These are phyloP conservation scores for Saccharomyces jurei DNA, from an alignment of 805 yeast genomes.

Conservation along the genomic window DNA sequence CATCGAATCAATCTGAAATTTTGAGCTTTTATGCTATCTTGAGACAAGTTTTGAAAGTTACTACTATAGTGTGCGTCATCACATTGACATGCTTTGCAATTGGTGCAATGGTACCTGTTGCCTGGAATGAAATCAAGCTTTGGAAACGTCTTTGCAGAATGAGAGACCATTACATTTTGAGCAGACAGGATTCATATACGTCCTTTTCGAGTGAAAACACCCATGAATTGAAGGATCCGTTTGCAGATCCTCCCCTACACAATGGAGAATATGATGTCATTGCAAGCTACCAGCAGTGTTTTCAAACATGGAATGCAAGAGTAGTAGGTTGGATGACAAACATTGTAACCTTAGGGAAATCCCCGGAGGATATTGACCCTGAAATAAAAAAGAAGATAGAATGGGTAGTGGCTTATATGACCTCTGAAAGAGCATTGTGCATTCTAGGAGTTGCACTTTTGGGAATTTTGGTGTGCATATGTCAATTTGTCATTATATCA, in stretches of 20 bases:
- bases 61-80: conserved; percentile 34
- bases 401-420: conserved; percentile 37
- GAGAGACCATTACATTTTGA: conserved; percentile 19
- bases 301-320: conserved; percentile 16
- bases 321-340: conserved; percentile 4
- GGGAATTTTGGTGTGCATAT: conserved; percentile 45
- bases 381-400: conserved; percentile 16
- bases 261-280: conserved; percentile 11
- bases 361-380: background rate
- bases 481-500: conserved; percentile 46
- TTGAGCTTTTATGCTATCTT: conserved; percentile 32
- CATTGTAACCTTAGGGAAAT: background rate
- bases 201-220: background rate
- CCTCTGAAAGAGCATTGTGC: conserved; percentile 44
- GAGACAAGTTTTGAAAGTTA: conserved; percentile 27
- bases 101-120: conserved; percentile 35
- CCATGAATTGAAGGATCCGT: background rate
- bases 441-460: conserved; percentile 46
- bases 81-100: conserved; percentile 37
- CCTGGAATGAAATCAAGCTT: conserved; percentile 36
- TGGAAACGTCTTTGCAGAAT: conserved; percentile 42
- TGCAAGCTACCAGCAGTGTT: conserved; percentile 14
- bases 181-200: background rate
- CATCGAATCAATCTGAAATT: conserved; percentile 33
- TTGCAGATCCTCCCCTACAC: background rate